Conservation (phyloP, 805 yeast species). For the Ogataea naganishii region DNA sequence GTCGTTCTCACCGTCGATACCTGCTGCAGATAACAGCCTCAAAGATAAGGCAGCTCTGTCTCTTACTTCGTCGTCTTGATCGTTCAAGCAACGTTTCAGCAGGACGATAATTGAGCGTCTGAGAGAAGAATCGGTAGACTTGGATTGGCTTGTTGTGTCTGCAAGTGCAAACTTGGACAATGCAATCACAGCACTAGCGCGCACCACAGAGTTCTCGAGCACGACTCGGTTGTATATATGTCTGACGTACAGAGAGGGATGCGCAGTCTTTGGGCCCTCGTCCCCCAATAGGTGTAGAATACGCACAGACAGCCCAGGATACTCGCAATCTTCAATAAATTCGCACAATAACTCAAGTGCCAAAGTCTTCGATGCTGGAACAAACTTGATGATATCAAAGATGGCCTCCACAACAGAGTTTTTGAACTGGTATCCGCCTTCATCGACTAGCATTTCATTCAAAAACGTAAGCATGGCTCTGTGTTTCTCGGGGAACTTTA, state of each 20-base stretch:
- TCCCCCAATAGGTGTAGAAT: conserved; percentile 86
- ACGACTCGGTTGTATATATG: conserved; percentile 96
- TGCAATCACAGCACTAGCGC: conserved; percentile 93
- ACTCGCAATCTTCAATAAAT: conserved; percentile 97
- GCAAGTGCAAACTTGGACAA: conserved; percentile 83
- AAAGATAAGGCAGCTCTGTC: conserved; percentile 90
- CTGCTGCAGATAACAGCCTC: conserved; percentile 43
- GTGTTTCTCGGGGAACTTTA: conserved; percentile 90
- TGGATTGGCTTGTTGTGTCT: too few relatives aligned
- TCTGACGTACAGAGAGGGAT: conserved; percentile 87
- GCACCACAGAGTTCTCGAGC: conserved; percentile 86
- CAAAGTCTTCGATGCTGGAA: conserved; percentile 72
- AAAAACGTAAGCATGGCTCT: conserved; percentile 73
- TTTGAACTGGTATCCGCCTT: conserved; percentile 82
- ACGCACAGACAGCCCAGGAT: conserved; percentile 87
- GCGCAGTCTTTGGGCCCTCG: conserved; percentile 83
- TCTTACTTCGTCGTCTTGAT: conserved; percentile 93
- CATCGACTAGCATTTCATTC: conserved; percentile 78
- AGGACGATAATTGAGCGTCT: conserved; percentile 64
- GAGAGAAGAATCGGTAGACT: conserved; percentile 62
- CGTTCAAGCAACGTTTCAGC: conserved; percentile 76
- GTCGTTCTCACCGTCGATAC: conserved; percentile 25
- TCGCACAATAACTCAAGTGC: conserved; percentile 90
- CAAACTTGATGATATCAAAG: conserved; percentile 81
- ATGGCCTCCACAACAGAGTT: conserved; percentile 86